Base-by-base conservation (phyloP, 352 stramenopile species). In the Albugo candida region DNA sequence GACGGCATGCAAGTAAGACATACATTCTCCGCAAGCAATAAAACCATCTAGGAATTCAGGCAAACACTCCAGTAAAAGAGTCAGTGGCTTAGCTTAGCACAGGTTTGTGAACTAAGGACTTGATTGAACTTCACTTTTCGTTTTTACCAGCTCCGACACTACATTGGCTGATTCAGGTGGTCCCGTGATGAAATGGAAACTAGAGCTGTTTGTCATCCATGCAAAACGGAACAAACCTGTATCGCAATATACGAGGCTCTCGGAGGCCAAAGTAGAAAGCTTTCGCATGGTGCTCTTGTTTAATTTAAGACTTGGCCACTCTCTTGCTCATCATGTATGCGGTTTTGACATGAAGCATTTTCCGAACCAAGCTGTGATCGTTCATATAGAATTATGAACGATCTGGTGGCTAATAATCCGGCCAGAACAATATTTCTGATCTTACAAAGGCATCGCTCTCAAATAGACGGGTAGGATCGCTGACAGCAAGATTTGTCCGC, bases 331-430 rank as follows among this genome's bases (percentile, higher is more conserved):
- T 83, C 59, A 65, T 69, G 51, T 82, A 61, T 18, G 78, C 67
- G n/a, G 55, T 63, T 5, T 61, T 18, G 13, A 88, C 42, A 10
- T 64, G 63, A 11, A 85, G 64, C 11, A 82, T 49, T n/a, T 79
- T 55, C 75, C 75, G 84, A 1, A 85, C 58, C 24, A 88, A 61
- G 27, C 61, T 83, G 2, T 53, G 60, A 13, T 48, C 48, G 36
- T 83, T 69, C 38, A 88, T 68, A 50, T 83, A 80, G 53, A 88
- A 88, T 17, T 83, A 81, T 10, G 73, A 83, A 31, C 78, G 66
- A 35, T 61, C 59, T 0, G 67, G 53, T 5, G 58, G 59, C 75
- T 72, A 88, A 51, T 77, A 88, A 40, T 88, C 75, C 4, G 75
- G 75, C 75, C 75, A 88, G 57, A 88, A 88, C 5, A 88, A 52